phyloP scores from a whole-genome alignment of 371 early-diverging fungal species.

The Mortierella sp. region DNA sequence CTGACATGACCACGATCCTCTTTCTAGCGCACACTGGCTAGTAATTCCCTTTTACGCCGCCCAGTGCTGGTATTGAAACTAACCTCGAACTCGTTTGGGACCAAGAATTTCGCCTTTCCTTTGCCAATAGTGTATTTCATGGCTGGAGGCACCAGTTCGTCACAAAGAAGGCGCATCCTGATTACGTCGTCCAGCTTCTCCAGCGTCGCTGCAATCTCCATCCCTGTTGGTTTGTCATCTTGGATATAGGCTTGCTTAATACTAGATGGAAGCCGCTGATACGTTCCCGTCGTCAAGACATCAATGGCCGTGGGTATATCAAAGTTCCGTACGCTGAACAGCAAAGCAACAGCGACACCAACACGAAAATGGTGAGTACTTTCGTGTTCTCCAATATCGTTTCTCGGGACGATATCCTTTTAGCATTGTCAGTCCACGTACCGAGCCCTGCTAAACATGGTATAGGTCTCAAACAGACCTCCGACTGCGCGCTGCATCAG shows the following conservation, averaged over 20 bases:
- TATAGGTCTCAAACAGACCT: constrained; percentile 72
- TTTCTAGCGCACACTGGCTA: no score
- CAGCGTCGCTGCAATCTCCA: constrained; percentile 67
- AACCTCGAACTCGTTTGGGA: constrained; percentile 79
- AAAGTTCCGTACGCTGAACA: constrained; percentile 72
- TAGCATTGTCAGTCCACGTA: no score
- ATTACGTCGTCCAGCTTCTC: constrained; percentile 76
- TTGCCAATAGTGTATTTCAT: constrained; percentile 65
- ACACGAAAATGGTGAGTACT: neutral
- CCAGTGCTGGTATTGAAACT: neutral
- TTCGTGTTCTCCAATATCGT: neutral
- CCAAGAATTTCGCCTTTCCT: constrained; percentile 73
- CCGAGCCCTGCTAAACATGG: constrained; percentile 72
- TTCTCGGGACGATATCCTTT: no score
- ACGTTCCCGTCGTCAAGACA: constrained; percentile 79
- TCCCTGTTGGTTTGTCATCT: constrained; percentile 63
- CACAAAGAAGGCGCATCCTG: constrained; percentile 71
- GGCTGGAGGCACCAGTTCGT: constrained; percentile 71
- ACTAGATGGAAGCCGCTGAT: constrained; percentile 74
- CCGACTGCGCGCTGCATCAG: constrained; percentile 75
- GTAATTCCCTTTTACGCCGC: no score
- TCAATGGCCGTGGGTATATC: constrained; percentile 83
- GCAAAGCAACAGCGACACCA: neutral
- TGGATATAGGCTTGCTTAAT: constrained; percentile 64
- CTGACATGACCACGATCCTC: no score